These are phyloP conservation scores for Dothistroma pini DNA, from an alignment of 2,329 filamentous ascomycete species.

Conservation along the genomic window DNA sequence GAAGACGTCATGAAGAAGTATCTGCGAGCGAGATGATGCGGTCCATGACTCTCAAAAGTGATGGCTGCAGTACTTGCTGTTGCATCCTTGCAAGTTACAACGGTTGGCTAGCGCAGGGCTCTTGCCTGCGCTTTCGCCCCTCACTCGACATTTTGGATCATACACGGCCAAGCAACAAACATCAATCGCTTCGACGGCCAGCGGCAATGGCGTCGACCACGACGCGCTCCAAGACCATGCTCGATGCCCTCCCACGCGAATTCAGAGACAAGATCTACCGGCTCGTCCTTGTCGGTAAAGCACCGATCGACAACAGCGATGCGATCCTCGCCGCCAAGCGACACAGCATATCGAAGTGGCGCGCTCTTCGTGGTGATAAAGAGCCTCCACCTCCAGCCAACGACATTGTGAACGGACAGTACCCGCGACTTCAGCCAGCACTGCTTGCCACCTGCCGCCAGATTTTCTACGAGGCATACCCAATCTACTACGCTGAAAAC, in stretches of 20 bases:
- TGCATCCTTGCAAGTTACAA: neutral
- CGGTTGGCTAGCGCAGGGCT: neutral
- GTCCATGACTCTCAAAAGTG: neutral
- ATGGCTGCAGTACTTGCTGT: neutral
- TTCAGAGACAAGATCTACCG: neutral
- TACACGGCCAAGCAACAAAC: neutral
- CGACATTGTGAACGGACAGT: neutral
- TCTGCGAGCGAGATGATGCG: neutral
- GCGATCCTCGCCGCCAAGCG: neutral
- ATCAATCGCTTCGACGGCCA: neutral
- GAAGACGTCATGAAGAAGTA: neutral
- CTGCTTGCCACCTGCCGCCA: constrained; percentile 2
- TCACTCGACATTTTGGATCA: neutral
- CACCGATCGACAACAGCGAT: neutral
- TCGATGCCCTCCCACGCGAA: neutral
- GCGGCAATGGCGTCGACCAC: neutral
- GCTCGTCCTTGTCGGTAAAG: neutral
- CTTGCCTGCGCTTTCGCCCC: neutral
- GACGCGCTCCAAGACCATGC: neutral
- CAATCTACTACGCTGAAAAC: constrained; percentile 6
- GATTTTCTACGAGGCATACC: neutral
- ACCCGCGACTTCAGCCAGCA: constrained; percentile 1
- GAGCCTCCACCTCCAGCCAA: neutral
- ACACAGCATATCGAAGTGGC: neutral
- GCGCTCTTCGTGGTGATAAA: neutral